Evolutionary conservation across 108 stramenopile genomes (phyloP), one percentile per base, ranked within the genome.

Genomic region (Cyclostephanos tholiformis): DNA sequence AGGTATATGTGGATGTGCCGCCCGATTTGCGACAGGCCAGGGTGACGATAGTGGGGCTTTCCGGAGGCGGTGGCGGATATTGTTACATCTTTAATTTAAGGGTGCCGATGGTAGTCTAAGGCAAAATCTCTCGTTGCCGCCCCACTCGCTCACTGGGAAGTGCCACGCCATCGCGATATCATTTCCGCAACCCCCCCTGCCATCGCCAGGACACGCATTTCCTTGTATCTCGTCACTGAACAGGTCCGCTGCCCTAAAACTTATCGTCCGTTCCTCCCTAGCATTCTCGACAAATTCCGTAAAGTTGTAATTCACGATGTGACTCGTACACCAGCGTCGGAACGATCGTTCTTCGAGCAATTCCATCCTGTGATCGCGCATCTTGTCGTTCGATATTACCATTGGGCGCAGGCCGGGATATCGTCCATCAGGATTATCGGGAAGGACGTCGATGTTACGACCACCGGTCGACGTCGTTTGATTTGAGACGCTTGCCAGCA

Each of bases 111-210:
- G 79, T 20, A 84, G 41, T 64, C 72, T 65, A 43, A 84, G 61
- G 56, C 83, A 84, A 61, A 84, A 84, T 38, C 83, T 38, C 35
- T 81, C 84, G 57, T 79, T 75, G 25, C 46, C 29, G n/a, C 38
- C 70, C 89, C 89, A 90, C 27, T 83, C 89, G 46, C 80, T 86
- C 27, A 90, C 89, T 19, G 89, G 89, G 65, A 88, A 85, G 68
- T 90, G 89, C 89, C 89, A 90, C 11, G 73, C 85, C 25, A 49
- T 70, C 7, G 36, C 71, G 43, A 83, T 82, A 48, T 43, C 56
- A 16, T 20, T 41, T 0, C 29, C 49, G 5, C 27, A 48, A 38
- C 49, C 27, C 56, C 22, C 20, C 10, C 50, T 7, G 19, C 53
- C 26, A 55, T 20, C 26, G 1, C 52, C 65, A 9, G 77, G 73